Evolutionary conservation across 2,329 filamentous ascomycete genomes (phyloP), one percentile per base, ranked within the genome.

Genomic region (Aphanocladium album): DNA sequence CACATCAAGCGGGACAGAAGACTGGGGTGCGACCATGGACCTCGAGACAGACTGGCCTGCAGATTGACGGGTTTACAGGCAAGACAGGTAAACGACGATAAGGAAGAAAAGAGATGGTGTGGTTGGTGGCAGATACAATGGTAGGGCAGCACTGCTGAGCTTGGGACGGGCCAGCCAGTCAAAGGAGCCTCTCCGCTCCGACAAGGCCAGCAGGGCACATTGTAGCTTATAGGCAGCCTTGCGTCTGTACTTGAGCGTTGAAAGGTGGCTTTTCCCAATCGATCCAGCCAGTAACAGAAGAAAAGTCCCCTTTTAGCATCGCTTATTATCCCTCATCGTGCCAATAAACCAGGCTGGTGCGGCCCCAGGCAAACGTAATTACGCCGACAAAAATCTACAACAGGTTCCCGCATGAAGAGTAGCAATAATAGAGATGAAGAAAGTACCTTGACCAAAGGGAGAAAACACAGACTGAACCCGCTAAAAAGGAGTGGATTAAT

Each of bases 401-500:
- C 43, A 47, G 25, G 21, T 37, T 16, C 14, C 43, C 23, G 33
- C 33, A 25, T 25, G 21, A 7, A 49, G 21, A 39, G 49, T 35
- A 16, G 17, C 21, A 35, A 2, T 14, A 6, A 51, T 17, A 37
- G 43, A 46, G n/a, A 19, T 23, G 11, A 23, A 43, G 14, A 9
- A 43, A 19, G 21, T 43, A 27, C 50, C 21, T 23, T 9, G 50
- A 6, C 23, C 30, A 4, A 39, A 37, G 35, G 19, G 41, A 33
- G 35, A 49, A 27, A 49, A 17, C 9, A 16, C 17, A 46, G 12
- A 49, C 5, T 19, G 33, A 55, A 17, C 35, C 45, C 45, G 55
- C 55, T 50, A 39, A 41, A 51, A 33, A 45, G 21, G 56, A 51
- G 56, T 23, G 46, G 56, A 43, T 51, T 51, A 51, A 50, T 50